These are phyloP conservation scores for Casuarina equisetifolia DNA, from an alignment of 306 rosid genomes.

Conservation along the genomic window DNA sequence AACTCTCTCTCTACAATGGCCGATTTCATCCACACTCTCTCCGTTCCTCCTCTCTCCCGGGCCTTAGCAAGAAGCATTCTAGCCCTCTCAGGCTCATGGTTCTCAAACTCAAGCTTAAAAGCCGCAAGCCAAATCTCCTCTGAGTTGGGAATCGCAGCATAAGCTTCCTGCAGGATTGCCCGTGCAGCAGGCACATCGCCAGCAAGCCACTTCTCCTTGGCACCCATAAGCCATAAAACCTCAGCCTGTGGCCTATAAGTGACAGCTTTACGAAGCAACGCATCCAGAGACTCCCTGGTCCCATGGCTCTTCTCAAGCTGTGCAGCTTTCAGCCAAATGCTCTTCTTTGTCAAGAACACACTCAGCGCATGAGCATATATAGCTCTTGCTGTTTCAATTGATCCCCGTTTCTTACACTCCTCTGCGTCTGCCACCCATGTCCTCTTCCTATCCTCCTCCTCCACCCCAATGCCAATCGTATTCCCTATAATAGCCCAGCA, in stretches of 20 bases:
- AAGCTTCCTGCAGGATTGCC: conserved; percentile 88
- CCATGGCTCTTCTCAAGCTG: conserved; percentile 95
- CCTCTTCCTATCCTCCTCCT: conserved; percentile 93
- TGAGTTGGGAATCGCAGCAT: conserved; percentile 88
- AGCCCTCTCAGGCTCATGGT: conserved; percentile 92
- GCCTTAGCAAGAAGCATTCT: conserved; percentile 92
- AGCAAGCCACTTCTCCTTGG: conserved; percentile 97
- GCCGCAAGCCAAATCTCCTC: conserved; percentile 98
- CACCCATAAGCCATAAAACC: conserved; percentile 98
- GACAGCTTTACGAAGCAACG: conserved; percentile 82
- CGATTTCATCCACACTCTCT: conserved; percentile 94
- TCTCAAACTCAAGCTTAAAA: conserved; percentile 90
- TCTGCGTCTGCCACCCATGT: conserved; percentile 98
- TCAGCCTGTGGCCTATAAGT: conserved; percentile 92
- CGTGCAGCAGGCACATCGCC: conserved; percentile 91
- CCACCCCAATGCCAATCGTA: conserved; percentile 84
- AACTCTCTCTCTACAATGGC: conserved; percentile 90
- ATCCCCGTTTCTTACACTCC: conserved; percentile 91
- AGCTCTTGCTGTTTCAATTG: conserved; percentile 88
- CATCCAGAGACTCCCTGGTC: conserved; percentile 85
- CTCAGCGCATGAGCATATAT: conserved; percentile 81
- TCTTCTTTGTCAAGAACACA: conserved; percentile 85
- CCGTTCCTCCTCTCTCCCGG: conserved; percentile 88
- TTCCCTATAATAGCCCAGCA: conserved; percentile 72
- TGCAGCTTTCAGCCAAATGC: conserved; percentile 96